phyloP scores from a whole-genome alignment of 768 basidiomycete genomes.

The Agrocybe chaxingu region DNA sequence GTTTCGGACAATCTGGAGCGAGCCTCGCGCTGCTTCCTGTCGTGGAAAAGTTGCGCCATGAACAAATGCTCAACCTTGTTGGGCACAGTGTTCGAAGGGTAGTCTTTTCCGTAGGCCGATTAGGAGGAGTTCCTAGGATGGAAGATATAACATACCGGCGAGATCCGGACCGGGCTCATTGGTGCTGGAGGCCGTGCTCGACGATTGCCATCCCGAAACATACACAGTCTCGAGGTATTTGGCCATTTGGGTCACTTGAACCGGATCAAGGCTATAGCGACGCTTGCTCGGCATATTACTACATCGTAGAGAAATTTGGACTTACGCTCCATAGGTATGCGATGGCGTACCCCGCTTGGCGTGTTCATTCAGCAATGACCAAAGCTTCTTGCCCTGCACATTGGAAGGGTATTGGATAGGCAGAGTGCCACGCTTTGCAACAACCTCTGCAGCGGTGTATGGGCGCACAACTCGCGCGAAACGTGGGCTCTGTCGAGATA shows the following conservation, averaged over 20 bases:
- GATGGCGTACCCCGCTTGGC: constrained; percentile 76
- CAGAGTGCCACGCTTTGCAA: constrained; percentile 89
- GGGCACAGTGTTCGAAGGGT: constrained; percentile 98
- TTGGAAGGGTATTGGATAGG: constrained; percentile 85
- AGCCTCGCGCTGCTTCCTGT: constrained; percentile 89
- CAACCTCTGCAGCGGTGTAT: constrained; percentile 91
- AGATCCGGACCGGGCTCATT: constrained; percentile 99
- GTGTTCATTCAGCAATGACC: constrained; percentile 69
- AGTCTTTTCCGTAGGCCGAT: constrained; percentile 49
- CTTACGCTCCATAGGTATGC: constrained; percentile 98
- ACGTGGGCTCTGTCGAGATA: constrained; percentile 63
- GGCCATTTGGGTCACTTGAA: constrained; percentile 99
- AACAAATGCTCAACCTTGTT: constrained; percentile 99
- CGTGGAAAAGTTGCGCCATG: constrained; percentile 98
- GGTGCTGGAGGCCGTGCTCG: constrained; percentile 88
- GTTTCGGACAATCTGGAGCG: constrained; percentile 68
- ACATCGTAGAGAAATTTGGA: constrained; percentile 18
- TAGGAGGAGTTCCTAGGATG: background rate
- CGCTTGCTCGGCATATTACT: background rate
- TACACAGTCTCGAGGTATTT: constrained; percentile 98
- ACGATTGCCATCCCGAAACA: constrained; percentile 95
- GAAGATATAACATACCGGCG: constrained; percentile 58
- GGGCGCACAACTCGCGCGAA: constrained; percentile 87
- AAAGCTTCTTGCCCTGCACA: constrained; percentile 84
- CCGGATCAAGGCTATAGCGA: constrained; percentile 84